Base-by-base conservation (phyloP, 495 filamentous ascomycete genomes). In the Penicillium paradoxum region DNA sequence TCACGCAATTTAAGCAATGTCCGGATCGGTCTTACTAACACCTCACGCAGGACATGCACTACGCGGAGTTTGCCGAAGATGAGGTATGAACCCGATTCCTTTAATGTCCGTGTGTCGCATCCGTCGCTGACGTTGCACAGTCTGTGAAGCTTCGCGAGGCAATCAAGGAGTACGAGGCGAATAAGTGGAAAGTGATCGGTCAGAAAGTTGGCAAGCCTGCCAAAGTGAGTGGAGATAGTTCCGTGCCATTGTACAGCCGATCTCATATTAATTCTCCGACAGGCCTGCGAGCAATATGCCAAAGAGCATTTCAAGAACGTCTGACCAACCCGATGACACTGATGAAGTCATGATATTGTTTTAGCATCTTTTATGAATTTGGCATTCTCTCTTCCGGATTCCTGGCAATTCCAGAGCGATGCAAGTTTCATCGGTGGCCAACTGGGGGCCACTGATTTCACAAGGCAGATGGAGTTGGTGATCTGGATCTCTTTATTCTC, bases 281-380 rank as follows among this genome's bases (percentile, higher is more conserved):
- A 96, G 91, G 92, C 93, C 27, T 98, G 93, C 74, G 93, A 98
- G 65, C 91, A 96, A 68, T 97, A 95, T 70, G 93, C 93, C 32
- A 98, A 96, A 70, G 93, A 98, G 70, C 87, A 97, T 71, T 97
- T 95, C 65, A 86, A 80, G 58, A 80, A 79, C 49, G 53, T 74
- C 42, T 77, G 65, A 73, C 59, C 34, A 49, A 54, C 21, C 34
- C 45, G 48, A 63, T 52, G 57, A 58, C 44, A 11, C 55, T 73
- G 58, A 75, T 68, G 73, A 73, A 61, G 63, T 72, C 55, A 75
- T 51, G 73, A 74, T 51, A 33, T 46, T 24, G 40, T 53, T 62
- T 50, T 61, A 52, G 59, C 64, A 68, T 68, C 57, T 57, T 67
- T 58, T 57, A 65, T 62, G 58, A 68, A 62, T 71, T 67, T 65